Evolutionary conservation across 495 filamentous ascomycete species (phyloP), one percentile per base, ranked within the genome.

Genomic region (Aspergillus carlsbadensis): DNA sequence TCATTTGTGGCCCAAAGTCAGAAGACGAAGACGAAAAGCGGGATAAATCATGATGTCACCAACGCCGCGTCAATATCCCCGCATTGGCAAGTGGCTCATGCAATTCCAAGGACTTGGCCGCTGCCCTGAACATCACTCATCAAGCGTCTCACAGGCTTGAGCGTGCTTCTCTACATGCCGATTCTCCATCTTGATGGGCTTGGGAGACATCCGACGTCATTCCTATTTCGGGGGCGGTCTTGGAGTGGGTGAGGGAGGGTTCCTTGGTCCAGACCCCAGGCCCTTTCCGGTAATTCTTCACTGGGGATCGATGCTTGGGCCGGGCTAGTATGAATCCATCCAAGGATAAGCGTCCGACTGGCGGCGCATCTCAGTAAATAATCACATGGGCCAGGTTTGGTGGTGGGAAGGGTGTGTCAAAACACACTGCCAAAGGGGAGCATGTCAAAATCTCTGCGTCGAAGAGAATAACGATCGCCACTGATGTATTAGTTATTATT

Each of bases 261-360:
- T 34, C 26, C 17, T 13, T 33, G 15, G 39, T 14, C 44, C 34
- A 24, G 33, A 21, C 22, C 17, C 41, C 42, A 45, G 36, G 37
- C 43, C 34, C 31, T 40, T 48, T 56, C 34, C 18, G 44, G 31
- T 49, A 56, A 56, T 48, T 54, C 43, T 56, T 49, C 22, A 46
- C 6, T 31, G 21, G 10, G 46, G 49, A 37, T 39, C 35, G 37
- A 52, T 52, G 36, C 35, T 42, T 41, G 35, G 49, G 35, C 49
- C 22, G 21, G 41, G 49, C 36, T 52, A 52, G 40, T 34, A 26
- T 17, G 18, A 36, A 39, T 35, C 40, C 29, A 33, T 56, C 53
- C 43, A 50, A 50, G 46, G 46, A 37, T 50, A 34, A 37, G 33
- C 35, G 47, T 50, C 15, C 47, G 26, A 29, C 26, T 29, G 26